Evolutionary conservation across 2,329 filamentous ascomycete species (phyloP).

Genomic region (Colletotrichum cuscutae): DNA sequence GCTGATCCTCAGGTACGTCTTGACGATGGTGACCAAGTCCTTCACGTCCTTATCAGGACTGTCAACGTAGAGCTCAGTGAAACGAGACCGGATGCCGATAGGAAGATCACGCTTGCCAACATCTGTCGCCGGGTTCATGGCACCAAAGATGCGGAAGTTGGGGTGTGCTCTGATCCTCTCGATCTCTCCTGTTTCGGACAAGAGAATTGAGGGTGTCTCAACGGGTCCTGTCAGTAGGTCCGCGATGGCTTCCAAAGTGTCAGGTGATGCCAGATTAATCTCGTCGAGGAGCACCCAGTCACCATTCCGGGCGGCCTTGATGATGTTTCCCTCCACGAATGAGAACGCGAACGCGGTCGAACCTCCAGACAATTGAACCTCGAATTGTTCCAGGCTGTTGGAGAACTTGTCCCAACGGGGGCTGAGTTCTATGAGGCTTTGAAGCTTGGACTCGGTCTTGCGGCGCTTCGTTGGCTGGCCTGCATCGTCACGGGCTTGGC

Average conservation of each 20-base stretch:
- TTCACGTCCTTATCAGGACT: constrained; percentile 89
- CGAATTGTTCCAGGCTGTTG: constrained; percentile 78
- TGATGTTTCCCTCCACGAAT: constrained; percentile 95
- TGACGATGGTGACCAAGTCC: constrained; percentile 88
- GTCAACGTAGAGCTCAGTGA: constrained; percentile 94
- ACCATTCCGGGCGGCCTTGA: constrained; percentile 94
- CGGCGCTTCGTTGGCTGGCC: constrained; percentile 76
- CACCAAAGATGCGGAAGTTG: constrained; percentile 94
- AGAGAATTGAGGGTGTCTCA: constrained; percentile 81
- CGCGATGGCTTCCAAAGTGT: constrained; percentile 93
- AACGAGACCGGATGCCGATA: constrained; percentile 86
- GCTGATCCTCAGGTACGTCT: constrained; percentile 82
- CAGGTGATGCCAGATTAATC: constrained; percentile 94
- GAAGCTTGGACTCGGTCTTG: constrained; percentile 74
- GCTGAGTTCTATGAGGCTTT: constrained; percentile 66
- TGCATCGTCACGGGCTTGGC: constrained; percentile 45
- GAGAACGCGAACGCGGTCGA: constrained; percentile 88
- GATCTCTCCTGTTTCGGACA: constrained; percentile 94
- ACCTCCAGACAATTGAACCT: constrained; percentile 79
- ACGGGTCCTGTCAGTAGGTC: constrained; percentile 83
- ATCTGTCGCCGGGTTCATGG: constrained; percentile 99
- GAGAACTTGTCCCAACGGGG: constrained; percentile 85
- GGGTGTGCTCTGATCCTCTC: constrained; percentile 90
- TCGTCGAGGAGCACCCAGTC: constrained; percentile 98
- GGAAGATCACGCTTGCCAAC: constrained; percentile 95